Base-by-base conservation (phyloP, 2,329 filamentous ascomycete genomes). In the Hypoxylon sp. region DNA sequence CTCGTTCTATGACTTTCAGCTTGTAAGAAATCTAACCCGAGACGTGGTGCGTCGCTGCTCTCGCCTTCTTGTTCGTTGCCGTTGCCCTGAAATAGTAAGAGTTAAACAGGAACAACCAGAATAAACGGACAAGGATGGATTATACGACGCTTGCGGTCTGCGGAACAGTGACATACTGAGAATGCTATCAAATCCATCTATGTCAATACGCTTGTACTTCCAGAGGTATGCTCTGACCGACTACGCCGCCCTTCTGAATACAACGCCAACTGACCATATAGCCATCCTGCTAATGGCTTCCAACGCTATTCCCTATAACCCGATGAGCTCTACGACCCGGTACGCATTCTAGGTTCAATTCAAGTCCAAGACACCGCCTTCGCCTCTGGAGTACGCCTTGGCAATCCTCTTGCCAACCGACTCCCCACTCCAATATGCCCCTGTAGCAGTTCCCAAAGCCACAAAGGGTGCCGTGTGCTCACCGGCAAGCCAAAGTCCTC, bases 401-500 rank as follows among this genome's bases (percentile, higher is more conserved):
- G 82, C 80, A 61, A 93, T 86, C 74, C 89, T 86, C 76, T 82
- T 85, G 0, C 85, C 93, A 32, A 93, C 91, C 18, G 85, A 86
- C 80, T 97, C 93, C 1, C 94, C 94, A 76, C 91, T 93, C 93
- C 93, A 97, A 77, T 93, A 97, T 9, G 95, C 95, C 0, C 95
- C 95, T 0, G 93, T 96, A 11, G 90, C 91, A 3, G 94, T 97
- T 0, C 94, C 95, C 65, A 97, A 78, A 9, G 92, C 93, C 26
- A 96, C 89, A 80, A 97, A 97, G 3, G 94, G 93, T 57, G 93
- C 90, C 20, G 93, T 97, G 79, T 97, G 93, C 79, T 97, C 93
- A 0, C 93, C 93, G 0, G 93, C 93, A 69, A 97, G 83, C 93
- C 93, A 97, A 7, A 97, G 75, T 0, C 91, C 89, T 20, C 87